Evolutionary conservation across 169 alveolate genomes (phyloP), one percentile per base, ranked within the genome.

Genomic region (Theileria orientalis): DNA sequence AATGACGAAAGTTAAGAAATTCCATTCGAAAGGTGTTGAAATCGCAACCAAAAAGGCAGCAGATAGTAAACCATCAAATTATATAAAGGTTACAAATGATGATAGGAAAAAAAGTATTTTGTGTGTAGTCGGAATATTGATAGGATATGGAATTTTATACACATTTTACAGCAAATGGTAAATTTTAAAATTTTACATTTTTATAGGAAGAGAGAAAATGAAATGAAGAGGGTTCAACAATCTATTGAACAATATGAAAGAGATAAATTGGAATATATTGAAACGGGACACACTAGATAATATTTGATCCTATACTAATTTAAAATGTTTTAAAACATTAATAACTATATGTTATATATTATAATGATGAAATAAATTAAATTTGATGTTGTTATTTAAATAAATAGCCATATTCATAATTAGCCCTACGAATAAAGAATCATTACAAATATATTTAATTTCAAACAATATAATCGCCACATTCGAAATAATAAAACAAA

Each of bases 201-300:
- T 21, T 52, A 46, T 47, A 79, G 87, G 37, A 67, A 69, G 21
- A 64, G 40, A 46, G 35, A 61, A 3, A 52, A 44, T 16, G 87
- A 79, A 54, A n/a, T 49, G 63, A 72, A 71, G 16, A 73, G 78
- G 13, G 83, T 79, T 5, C 83, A 41, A 11, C 25, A 79, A 47
- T 85, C 87, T 0, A 41, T 79, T 23, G 74, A 47, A 23, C 73
- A 70, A 32, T 79, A 79, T 46, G 83, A 79, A 40, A 44, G 60
- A 25, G 87, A 79, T 66, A 79, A 71, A 60, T 57, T 60, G 72
- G 70, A 70, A 40, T 79, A 71, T 47, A 79, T 79, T n/a, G 87
- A 79, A 42, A 71, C 83, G n/a, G 87, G 87, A 2, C 64, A 54
- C 32, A 79, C 87, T 1, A 60, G 69, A n/a, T 74, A 57, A 27